These are phyloP conservation scores for Chernovozyma aurita DNA, from an alignment of 1,139 yeast genomes.

Conservation along the genomic window DNA sequence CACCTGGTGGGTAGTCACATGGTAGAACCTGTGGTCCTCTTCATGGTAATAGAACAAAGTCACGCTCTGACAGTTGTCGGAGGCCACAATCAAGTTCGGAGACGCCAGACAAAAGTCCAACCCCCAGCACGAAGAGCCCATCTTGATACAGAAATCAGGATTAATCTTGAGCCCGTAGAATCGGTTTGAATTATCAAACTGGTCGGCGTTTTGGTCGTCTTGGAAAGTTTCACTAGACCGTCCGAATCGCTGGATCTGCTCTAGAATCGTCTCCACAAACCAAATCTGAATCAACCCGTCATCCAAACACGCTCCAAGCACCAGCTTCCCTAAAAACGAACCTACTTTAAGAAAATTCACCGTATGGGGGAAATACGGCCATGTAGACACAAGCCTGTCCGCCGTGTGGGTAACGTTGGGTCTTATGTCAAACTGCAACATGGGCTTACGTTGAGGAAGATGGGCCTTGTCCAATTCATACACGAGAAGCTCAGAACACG, in stretches of 20 bases:
- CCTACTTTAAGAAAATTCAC: constrained; percentile 41
- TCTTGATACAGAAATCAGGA: constrained; percentile 35
- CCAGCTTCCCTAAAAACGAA: constrained; percentile 26
- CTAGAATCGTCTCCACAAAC: constrained; percentile 25
- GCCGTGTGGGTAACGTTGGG: constrained; percentile 35
- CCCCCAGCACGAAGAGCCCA: constrained; percentile 63
- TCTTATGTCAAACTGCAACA: constrained; percentile 33
- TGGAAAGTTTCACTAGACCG: no score
- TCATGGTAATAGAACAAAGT: constrained; percentile 35
- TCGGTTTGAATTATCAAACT: no score
- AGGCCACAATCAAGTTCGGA: constrained; percentile 38
- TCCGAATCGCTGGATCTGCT: constrained; percentile 13
- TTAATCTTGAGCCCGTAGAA: constrained; percentile 17
- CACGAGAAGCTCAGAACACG: constrained; percentile 27
- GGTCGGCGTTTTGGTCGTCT: no score
- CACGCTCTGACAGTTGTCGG: constrained; percentile 55
- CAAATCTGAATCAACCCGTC: constrained; percentile 53
- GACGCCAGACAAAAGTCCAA: constrained; percentile 38
- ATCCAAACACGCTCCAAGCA: constrained; percentile 49
- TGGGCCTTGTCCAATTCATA: constrained; percentile 26
- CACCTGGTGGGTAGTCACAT: constrained; percentile 37
- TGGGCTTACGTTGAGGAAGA: constrained; percentile 21
- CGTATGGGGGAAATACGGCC: constrained; percentile 54
- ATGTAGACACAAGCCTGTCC: constrained; percentile 42
- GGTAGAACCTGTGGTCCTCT: constrained; percentile 25